Evolutionary conservation across 2,329 filamentous ascomycete genomes (phyloP).

Genomic region (Curvularia sp.): DNA sequence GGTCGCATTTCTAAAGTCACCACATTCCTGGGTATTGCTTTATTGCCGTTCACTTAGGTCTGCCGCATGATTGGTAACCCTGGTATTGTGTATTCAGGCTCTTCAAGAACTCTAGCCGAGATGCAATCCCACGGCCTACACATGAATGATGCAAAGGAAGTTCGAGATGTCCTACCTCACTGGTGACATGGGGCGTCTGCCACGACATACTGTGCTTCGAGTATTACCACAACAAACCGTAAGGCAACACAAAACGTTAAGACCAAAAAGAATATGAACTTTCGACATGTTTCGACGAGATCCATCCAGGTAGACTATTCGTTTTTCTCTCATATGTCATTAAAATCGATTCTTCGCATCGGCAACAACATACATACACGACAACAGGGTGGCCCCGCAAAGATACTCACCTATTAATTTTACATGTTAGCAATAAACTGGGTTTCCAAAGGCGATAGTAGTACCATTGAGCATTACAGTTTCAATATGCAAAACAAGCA

Average conservation of each 20-base stretch:
- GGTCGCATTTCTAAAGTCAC: not conserved
- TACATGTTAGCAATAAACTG: slow-evolving; percentile 34
- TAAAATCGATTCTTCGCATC: not conserved
- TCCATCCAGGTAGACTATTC: not conserved
- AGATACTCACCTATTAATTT: slow-evolving; percentile 1
- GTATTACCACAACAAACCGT: too few species aligned
- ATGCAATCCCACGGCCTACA: slow-evolving; percentile 19
- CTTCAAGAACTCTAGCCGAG: not conserved
- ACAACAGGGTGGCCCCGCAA: slow-evolving; percentile 22
- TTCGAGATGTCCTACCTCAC: slow-evolving; percentile 27
- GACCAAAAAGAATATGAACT: not conserved
- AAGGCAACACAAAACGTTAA: too few species aligned
- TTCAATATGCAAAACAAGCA: slow-evolving; percentile 15
- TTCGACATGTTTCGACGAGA: not conserved
- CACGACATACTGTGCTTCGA: not conserved
- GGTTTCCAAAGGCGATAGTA: slow-evolving; percentile 11
- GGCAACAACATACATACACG: not conserved
- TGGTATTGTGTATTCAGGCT: slow-evolving; percentile 28
- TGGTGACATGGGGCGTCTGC: slow-evolving; percentile 2
- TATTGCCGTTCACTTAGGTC: not conserved
- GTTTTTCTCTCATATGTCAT: not conserved
- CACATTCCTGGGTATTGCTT: not conserved
- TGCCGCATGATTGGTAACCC: not conserved
- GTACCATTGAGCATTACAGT: slow-evolving; percentile 17
- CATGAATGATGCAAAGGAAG: slow-evolving; percentile 10